Evolutionary conservation across 2,329 filamentous ascomycete genomes (phyloP).

Genomic region (Ophioceras dolichostomum): DNA sequence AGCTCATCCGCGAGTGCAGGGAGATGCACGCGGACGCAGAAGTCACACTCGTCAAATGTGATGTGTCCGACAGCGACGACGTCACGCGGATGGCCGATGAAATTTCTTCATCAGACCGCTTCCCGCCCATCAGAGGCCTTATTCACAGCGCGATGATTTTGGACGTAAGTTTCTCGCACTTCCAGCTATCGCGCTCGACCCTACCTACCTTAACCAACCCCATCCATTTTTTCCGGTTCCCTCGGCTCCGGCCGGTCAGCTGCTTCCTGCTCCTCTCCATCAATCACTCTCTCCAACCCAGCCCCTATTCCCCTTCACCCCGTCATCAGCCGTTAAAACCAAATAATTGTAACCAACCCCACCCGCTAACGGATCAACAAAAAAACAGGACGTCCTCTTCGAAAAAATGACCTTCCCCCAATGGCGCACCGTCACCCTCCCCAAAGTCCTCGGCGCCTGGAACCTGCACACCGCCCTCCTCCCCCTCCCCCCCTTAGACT

Average conservation of each 20-base stretch:
- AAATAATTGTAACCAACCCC: neutral
- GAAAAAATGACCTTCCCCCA: conserved; percentile 7
- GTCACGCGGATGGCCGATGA: conserved; percentile 6
- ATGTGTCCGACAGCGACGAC: conserved; percentile 6
- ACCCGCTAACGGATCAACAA: neutral
- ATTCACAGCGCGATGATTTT: conserved; percentile 11
- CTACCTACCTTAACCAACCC: too few species aligned
- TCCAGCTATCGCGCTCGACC: too few species aligned
- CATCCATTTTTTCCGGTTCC: too few species aligned
- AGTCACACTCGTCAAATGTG: conserved; percentile 3
- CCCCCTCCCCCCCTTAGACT: conserved; percentile 11
- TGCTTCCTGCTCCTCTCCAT: too few species aligned
- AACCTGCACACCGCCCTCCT: conserved; percentile 13
- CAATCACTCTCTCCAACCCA: too few species aligned
- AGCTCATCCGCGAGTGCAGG: conserved; percentile 5
- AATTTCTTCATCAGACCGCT: conserved; percentile 6
- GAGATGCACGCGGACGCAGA: too few species aligned
- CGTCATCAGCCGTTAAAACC: neutral
- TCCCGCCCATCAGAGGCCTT: conserved; percentile 7
- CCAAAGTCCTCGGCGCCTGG: conserved; percentile 16
- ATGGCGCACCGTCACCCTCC: conserved; percentile 8
- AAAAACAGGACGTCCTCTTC: conserved; percentile 10
- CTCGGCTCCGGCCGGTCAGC: too few species aligned
- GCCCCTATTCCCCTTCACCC: too few species aligned
- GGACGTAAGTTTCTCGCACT: conserved; percentile 4